Evolutionary conservation across 2,329 filamentous ascomycete species (phyloP).

Genomic region (Alternaria alternata): DNA sequence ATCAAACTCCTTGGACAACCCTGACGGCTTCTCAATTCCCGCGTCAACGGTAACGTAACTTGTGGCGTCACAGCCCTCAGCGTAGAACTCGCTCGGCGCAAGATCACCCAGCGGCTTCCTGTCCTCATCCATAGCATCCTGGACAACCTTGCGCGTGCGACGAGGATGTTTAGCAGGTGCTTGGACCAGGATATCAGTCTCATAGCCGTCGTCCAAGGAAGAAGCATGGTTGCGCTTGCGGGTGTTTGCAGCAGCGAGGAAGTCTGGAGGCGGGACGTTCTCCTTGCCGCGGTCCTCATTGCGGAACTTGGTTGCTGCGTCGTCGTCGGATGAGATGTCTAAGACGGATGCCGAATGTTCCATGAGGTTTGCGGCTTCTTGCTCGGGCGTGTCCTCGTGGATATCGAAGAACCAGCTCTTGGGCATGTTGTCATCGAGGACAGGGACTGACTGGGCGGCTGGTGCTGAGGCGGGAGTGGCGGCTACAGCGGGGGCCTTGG

Average conservation of each 20-base stretch:
- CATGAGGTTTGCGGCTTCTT: slow-evolving; percentile 90
- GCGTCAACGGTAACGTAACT: slow-evolving; percentile 49
- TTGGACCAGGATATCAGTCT: slow-evolving; percentile 22
- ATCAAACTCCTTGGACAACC: slow-evolving; percentile 47
- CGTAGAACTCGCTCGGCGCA: slow-evolving; percentile 50
- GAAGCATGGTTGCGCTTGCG: slow-evolving; percentile 13
- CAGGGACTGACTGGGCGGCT: slow-evolving; percentile 36
- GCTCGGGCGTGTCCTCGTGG: slow-evolving; percentile 88
- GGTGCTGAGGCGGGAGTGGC: slow-evolving; percentile 48
- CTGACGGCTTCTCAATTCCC: slow-evolving; percentile 45
- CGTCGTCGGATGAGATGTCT: slow-evolving; percentile 90
- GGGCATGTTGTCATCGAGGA: slow-evolving; percentile 63
- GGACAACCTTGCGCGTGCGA: slow-evolving; percentile 33
- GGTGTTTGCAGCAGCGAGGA: slow-evolving; percentile 29
- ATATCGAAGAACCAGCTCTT: slow-evolving; percentile 89
- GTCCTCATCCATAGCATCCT: slow-evolving; percentile 54
- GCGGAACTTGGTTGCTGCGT: slow-evolving; percentile 66
- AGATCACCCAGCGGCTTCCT: slow-evolving; percentile 50
- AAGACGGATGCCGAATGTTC: slow-evolving; percentile 87
- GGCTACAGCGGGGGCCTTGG: slow-evolving; percentile 50
- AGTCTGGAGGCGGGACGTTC: slow-evolving; percentile 78
- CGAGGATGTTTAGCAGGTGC: slow-evolving; percentile 40
- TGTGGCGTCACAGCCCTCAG: slow-evolving; percentile 46
- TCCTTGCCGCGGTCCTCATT: slow-evolving; percentile 79
- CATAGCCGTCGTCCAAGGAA: slow-evolving; percentile 16